Evolutionary conservation across 192 early-diverging fungal genomes (phyloP), one percentile per base, ranked within the genome.

Genomic region (Backusella psychrophila): DNA sequence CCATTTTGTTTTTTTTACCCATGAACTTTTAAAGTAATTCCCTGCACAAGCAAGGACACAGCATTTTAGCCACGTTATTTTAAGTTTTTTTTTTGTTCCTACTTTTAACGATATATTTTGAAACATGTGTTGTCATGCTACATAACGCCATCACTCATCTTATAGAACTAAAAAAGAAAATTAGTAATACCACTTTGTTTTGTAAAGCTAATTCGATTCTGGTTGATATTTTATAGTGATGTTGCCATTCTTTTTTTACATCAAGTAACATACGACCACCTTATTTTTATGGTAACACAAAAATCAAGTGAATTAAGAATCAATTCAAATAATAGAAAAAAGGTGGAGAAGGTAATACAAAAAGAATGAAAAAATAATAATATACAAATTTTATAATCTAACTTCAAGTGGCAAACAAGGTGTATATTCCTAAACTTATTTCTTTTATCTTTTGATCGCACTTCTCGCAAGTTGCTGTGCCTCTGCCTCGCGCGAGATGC

Each of bases 291-390:
- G 56, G 56, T 63, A 63, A 9, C 26, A 63, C 56, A 63, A 14
- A 31, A 63, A 26, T 31, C 56, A 63, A 63, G 56, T 63, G 26
- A 63, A 63, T 63, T 63, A 63, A 63, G 56, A 63, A 63, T 26
- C 23, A 63, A 29, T 63, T 63, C 56, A 63, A 63, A 63, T 63
- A 63, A 14, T 29, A 63, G 38, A 39, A 39, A 63, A 59, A 26
- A 26, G 23, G 56, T 63, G 56, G 56, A 63, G 56, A 63, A 63
- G 23, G 56, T 63, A 63, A 63, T 63, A 63, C 56, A 63, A 63
- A 63, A 29, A 14, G 56, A 23, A 63, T 29, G 26, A 63, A 29
- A 29, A 63, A 3, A 39, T 12, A 63, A 63, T 3, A 5, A 63
- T 29, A 12, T 63, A 63, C n/a, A 49, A n/a, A n/a, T n/a, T n/a